Conservation (phyloP, 2,329 filamentous ascomycete species). For the Fulvia fulva region DNA sequence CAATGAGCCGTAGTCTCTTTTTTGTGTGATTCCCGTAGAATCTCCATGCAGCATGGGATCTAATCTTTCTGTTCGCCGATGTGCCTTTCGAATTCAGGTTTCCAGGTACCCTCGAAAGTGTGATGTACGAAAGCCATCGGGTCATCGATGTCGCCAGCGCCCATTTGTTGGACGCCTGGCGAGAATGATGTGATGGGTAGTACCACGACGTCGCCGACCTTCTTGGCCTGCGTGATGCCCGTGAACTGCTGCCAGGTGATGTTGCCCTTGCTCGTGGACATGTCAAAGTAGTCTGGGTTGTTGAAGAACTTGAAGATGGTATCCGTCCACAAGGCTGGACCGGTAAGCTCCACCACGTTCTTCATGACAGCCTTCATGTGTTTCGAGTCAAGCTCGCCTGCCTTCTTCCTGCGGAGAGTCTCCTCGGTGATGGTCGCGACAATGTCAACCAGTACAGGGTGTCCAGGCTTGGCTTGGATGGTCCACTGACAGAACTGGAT, state of each 20-base stretch:
- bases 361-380: constrained; percentile 52
- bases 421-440: constrained; percentile 82
- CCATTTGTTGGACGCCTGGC: constrained; percentile 90
- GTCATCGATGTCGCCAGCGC: constrained; percentile 79
- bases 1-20: constrained; percentile 1
- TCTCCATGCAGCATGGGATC: neutral
- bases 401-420: constrained; percentile 68
- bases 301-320: constrained; percentile 91
- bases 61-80: constrained; percentile 49
- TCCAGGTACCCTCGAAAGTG: constrained; percentile 91
- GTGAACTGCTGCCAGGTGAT: constrained; percentile 89
- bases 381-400: constrained; percentile 58
- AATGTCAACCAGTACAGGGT: constrained; percentile 83
- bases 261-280: constrained; percentile 63
- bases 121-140: constrained; percentile 98
- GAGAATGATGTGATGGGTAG: constrained; percentile 97
- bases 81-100: constrained; percentile 66
- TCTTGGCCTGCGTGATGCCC: constrained; percentile 75
- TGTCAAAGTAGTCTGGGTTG: constrained; percentile 81
- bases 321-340: constrained; percentile 93
- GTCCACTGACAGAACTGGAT: constrained; percentile 99
- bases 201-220: constrained; percentile 88
- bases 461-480: constrained; percentile 90
- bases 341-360: constrained; percentile 88
- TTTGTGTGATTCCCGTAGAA: neutral